Evolutionary conservation across 2,329 filamentous ascomycete species (phyloP).

Genomic region (Ascochyta pisi): DNA sequence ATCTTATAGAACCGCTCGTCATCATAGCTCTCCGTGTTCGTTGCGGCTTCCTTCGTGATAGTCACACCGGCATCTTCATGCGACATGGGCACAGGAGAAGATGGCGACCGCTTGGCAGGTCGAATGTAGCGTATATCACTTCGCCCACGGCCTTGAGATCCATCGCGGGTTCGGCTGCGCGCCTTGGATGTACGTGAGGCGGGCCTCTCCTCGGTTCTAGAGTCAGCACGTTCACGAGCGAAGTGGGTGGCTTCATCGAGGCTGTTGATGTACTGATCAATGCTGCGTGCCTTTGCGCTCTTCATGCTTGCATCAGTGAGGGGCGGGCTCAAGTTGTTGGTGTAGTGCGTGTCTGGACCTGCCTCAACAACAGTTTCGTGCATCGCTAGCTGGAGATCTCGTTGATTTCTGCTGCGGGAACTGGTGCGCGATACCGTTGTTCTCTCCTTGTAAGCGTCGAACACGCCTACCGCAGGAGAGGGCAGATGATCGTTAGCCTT

Average conservation of each 20-base stretch:
- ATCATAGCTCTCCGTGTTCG: conserved; percentile 56
- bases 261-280: conserved; percentile 87
- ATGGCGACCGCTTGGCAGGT: conserved; percentile 83
- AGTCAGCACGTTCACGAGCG: conserved; percentile 47
- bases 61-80: conserved; percentile 73
- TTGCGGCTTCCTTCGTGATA: conserved; percentile 49
- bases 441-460: conserved; percentile 69
- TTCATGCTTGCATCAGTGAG: conserved; percentile 58
- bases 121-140: conserved; percentile 71
- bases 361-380: conserved; percentile 52
- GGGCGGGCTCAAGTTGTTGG: conserved; percentile 59
- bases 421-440: conserved; percentile 69
- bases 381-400: conserved; percentile 64
- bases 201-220: conserved; percentile 54
- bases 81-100: conserved; percentile 92
- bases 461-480: conserved; percentile 70
- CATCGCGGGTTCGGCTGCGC: conserved; percentile 60
- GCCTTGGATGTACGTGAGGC: conserved; percentile 55
- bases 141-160: conserved; percentile 74
- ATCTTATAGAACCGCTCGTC: conserved; percentile 58
- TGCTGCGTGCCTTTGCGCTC: conserved; percentile 68
- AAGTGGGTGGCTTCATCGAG: conserved; percentile 77
- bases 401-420: conserved; percentile 79
- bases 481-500: conserved; percentile 57
- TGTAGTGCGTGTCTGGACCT: conserved; percentile 50